These are phyloP conservation scores for Alternaria panax DNA, from an alignment of 2,329 filamentous ascomycete species.

Conservation along the genomic window DNA sequence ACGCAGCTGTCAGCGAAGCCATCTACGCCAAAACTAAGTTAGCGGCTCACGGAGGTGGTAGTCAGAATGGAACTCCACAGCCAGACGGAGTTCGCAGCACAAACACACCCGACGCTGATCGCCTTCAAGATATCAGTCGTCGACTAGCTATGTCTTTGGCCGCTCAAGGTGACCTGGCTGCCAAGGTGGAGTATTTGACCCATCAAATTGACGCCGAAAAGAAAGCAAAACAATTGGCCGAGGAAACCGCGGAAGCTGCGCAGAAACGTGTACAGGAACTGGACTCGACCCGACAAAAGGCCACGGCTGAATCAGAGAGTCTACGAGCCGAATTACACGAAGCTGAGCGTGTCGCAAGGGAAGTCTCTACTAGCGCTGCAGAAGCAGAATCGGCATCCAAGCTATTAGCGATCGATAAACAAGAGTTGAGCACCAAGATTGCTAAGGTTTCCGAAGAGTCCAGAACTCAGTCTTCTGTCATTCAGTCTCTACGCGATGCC, in stretches of 20 bases:
- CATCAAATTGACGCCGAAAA: constrained; percentile 82
- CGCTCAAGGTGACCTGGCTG: constrained; percentile 79
- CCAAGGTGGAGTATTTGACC: constrained; percentile 72
- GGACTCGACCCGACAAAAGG: constrained; percentile 82
- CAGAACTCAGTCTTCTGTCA: constrained; percentile 73
- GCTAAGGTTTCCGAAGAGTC: constrained; percentile 71
- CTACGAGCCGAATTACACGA: constrained; percentile 86
- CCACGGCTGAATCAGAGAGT: constrained; percentile 82
- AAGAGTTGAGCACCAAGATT: constrained; percentile 74
- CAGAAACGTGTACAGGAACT: constrained; percentile 84
- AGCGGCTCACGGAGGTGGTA: constrained; percentile 77
- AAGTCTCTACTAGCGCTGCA: constrained; percentile 78
- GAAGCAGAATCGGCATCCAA: constrained; percentile 79
- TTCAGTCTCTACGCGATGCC: constrained; percentile 78
- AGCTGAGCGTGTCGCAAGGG: constrained; percentile 76
- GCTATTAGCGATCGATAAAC: constrained; percentile 84
- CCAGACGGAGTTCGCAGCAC: constrained; percentile 64
- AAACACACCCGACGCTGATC: constrained; percentile 68
- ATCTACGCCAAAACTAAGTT: constrained; percentile 94
- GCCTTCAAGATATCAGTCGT: constrained; percentile 76
- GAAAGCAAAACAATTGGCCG: constrained; percentile 80
- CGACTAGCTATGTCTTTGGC: constrained; percentile 84
- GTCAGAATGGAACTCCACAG: constrained; percentile 65
- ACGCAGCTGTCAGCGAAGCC: constrained; percentile 92
- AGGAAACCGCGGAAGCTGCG: constrained; percentile 83